Evolutionary conservation across 116 monocot species (phyloP).

Genomic region (Trichopus zeylanicus): DNA sequence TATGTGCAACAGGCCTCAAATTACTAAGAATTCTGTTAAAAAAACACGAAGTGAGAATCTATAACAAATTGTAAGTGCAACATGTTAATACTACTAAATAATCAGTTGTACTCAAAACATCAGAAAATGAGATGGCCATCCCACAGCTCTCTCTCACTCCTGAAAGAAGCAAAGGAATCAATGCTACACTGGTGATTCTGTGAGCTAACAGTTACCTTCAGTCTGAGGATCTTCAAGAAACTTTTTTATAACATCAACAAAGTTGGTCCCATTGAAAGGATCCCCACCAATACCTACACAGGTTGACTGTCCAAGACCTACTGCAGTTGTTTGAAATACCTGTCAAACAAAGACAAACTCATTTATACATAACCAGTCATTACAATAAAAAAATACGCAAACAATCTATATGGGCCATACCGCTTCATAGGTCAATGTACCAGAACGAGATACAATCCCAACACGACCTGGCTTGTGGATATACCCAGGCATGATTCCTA

Average conservation of each 20-base stretch:
- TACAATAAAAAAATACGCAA: neutral
- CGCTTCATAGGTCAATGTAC: constrained; percentile 99
- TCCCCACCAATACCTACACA: constrained; percentile 99
- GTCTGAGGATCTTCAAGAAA: constrained; percentile 96
- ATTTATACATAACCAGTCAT: neutral
- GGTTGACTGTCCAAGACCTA: constrained; percentile 98
- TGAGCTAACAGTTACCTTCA: no score
- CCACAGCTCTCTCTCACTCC: no score
- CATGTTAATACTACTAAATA: no score
- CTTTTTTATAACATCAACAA: constrained; percentile 85
- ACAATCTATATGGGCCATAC: constrained; percentile 31
- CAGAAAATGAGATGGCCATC: no score
- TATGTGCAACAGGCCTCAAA: no score
- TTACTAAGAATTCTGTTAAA: no score
- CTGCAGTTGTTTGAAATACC: constrained; percentile 99
- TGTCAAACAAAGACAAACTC: constrained; percentile 10
- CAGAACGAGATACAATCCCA: constrained; percentile 96
- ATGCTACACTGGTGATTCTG: no score
- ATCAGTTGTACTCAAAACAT: no score
- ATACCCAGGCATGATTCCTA: constrained; percentile 99
- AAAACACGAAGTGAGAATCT: no score
- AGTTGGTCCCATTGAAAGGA: constrained; percentile 98
- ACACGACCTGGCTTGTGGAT: constrained; percentile 98
- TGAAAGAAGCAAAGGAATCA: no score
- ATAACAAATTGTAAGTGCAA: no score